phyloP scores from a whole-genome alignment of 257 asterid genomes.

The Solanum gracilifrons region DNA sequence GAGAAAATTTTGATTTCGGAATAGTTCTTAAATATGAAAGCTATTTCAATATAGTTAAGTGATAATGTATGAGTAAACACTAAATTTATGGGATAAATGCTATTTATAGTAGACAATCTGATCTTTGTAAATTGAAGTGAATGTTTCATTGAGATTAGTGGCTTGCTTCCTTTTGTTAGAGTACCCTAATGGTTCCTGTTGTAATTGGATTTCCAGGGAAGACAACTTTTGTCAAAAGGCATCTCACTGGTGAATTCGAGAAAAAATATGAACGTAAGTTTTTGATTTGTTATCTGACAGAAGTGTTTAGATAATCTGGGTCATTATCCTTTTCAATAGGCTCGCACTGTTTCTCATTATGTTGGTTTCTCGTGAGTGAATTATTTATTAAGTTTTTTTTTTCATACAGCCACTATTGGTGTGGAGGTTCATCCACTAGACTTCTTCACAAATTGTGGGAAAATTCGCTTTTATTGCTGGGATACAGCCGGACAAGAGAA shows the following conservation, averaged over 20 bases:
- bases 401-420: conserved; percentile 56
- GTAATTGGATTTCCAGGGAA: conserved; percentile 35
- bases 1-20: not conserved
- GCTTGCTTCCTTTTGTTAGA: conserved; percentile 10
- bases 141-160: not conserved
- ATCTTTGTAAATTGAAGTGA: not conserved
- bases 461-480: conserved; percentile 72
- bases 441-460: conserved; percentile 70
- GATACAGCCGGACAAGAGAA: conserved; percentile 80
- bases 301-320: not conserved
- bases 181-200: conserved; percentile 7
- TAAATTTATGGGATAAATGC: not conserved
- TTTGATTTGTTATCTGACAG: not conserved
- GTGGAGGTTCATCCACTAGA: conserved; percentile 82
- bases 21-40: not conserved
- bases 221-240: conserved; percentile 82
- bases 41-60: not conserved
- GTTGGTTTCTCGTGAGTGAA: not conserved
- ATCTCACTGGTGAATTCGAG: conserved; percentile 84
- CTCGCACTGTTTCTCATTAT: not conserved
- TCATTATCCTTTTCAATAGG: not conserved
- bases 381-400: not conserved
- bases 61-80: not conserved
- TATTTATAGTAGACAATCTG: not conserved
- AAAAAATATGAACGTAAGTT: conserved; percentile 77